Percentiles rank a stretch among this genome's conserved stretches.
These are phyloP conservation scores for Fusarium piperis DNA, from an alignment of 2,329 filamentous ascomycete genomes.

Conservation along the genomic window DNA sequence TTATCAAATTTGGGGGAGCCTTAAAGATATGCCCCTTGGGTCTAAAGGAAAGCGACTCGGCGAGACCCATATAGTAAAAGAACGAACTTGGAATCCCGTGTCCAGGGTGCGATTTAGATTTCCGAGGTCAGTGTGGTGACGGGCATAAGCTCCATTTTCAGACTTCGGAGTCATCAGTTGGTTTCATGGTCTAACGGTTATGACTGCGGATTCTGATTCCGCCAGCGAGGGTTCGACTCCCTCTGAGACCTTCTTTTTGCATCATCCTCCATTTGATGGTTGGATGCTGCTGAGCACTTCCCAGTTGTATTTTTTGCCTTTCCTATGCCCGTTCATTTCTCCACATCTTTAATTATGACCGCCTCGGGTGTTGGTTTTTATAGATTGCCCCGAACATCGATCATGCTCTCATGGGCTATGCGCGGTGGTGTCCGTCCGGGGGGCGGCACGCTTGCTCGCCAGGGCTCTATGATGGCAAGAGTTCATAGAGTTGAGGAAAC, in stretches of 20 bases:
- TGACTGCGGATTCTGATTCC: constrained; percentile 22
- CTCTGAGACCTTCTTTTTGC: constrained; percentile 4
- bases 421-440: background rate
- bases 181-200: constrained; percentile 17
- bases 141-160: background rate
- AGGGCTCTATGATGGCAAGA: background rate
- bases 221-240: constrained; percentile 19
- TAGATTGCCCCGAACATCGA: background rate
- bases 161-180: background rate
- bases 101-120: background rate
- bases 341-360: background rate
- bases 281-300: background rate
- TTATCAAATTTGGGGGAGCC: background rate
- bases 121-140: background rate
- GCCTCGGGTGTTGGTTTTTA: background rate
- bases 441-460: background rate
- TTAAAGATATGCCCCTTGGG: too few relatives aligned
- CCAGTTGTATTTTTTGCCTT: background rate
- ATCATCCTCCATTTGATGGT: background rate
- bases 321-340: background rate
- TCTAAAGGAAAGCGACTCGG: background rate
- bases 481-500: background rate
- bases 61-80: background rate
- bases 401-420: too few relatives aligned
- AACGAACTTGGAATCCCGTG: background rate